Conservation (phyloP, 2,329 filamentous ascomycete genomes). For the Aureobasidium mangrovei region DNA sequence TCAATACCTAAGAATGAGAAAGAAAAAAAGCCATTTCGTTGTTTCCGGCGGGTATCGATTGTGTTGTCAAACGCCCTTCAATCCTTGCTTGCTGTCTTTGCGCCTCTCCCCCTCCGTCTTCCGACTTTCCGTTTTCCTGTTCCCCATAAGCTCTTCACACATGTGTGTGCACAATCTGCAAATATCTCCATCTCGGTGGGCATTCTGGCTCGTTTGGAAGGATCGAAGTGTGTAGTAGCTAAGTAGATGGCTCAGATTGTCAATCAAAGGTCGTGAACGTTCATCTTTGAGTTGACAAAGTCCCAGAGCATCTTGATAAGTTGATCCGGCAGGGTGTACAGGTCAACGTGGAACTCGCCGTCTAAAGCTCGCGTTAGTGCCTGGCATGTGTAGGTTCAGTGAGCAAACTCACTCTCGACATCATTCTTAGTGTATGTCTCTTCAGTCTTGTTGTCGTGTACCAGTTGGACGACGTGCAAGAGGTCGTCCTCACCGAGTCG, state of each 20-base stretch:
- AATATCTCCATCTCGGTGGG: background rate
- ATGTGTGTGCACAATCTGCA: background rate
- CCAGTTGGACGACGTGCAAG: constrained; percentile 90
- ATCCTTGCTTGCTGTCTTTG: background rate
- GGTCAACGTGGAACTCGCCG: constrained; percentile 95
- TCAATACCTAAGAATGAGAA: background rate
- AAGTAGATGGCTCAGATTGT: background rate
- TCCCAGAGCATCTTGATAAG: constrained; percentile 95
- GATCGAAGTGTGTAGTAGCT: background rate
- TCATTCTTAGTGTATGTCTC: constrained; percentile 98
- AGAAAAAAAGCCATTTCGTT: constrained; percentile 2
- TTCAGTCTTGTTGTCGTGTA: constrained; percentile 90
- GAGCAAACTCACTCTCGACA: constrained; percentile 66
- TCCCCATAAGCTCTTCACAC: background rate
- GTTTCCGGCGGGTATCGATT: constrained; percentile 9
- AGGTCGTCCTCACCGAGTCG: constrained; percentile 89
- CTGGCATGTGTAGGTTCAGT: constrained; percentile 4
- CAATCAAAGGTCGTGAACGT: constrained; percentile 22
- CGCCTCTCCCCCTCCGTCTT: background rate
- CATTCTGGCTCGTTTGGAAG: too few species aligned
- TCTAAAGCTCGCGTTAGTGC: constrained; percentile 43
- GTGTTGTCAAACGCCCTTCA: constrained; percentile 7
- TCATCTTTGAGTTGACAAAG: constrained; percentile 46
- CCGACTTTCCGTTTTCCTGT: background rate
- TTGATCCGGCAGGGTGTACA: constrained; percentile 89